A percentile compares a stretch with the other conserved stretches of the same genome.
Evolutionary conservation across 768 basidiomycete species (phyloP).

Genomic region (Imleria badia): DNA sequence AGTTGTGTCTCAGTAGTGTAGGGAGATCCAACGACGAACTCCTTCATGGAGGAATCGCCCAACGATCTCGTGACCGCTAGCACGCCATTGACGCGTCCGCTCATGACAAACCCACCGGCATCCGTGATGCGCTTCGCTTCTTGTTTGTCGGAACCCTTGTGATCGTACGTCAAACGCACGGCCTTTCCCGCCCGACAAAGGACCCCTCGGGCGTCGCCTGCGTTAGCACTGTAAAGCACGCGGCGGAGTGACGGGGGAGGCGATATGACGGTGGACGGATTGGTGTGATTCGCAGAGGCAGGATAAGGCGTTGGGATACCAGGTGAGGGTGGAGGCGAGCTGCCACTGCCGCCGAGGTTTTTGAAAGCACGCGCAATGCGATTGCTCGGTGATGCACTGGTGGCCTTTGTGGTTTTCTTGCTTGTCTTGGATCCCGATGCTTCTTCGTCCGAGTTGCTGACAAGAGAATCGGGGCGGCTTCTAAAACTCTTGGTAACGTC

Average conservation of each 20-base stretch:
- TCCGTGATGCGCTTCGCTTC: conserved; percentile 98
- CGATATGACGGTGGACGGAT: conserved; percentile 30
- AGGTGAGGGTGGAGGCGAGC: conserved; percentile 20
- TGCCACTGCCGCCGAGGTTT: conserved; percentile 41
- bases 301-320: conserved; percentile 2
- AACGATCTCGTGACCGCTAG: conserved; percentile 94
- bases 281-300: conserved; percentile 33
- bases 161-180: conserved; percentile 94
- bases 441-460: conserved; percentile 45
- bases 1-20: conserved; percentile 98
- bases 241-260: conserved; percentile 58
- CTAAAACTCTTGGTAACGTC: conserved; percentile 30
- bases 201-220: conserved; percentile 94
- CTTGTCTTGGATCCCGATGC: conserved; percentile 34
- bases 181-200: conserved; percentile 89
- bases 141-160: conserved; percentile 96
- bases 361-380: conserved; percentile 57
- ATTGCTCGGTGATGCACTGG: conserved; percentile 40
- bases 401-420: conserved; percentile 44
- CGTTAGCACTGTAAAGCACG: conserved; percentile 94
- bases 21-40: conserved; percentile 96
- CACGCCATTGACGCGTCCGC: conserved; percentile 97
- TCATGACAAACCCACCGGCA: conserved; percentile 98
- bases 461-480: conserved; percentile 42
- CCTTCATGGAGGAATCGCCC: conserved; percentile 98